Percentiles rank a stretch among this genome's conserved stretches.
These are phyloP conservation scores for Spinellus fusiger DNA, from an alignment of 192 early-diverging fungal species.

Conservation along the genomic window DNA sequence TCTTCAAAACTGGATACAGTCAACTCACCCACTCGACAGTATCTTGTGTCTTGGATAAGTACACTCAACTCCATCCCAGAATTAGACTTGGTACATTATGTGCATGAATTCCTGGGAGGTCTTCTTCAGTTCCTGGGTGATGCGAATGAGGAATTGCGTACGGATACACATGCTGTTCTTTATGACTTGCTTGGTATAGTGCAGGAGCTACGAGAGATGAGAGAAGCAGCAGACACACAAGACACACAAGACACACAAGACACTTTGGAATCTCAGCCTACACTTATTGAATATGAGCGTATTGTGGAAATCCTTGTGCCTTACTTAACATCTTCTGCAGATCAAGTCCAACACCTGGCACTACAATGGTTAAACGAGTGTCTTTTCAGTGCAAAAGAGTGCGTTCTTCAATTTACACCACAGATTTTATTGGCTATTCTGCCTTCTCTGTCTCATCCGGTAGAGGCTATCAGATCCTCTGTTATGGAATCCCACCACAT, in stretches of 20 bases:
- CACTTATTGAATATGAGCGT: constrained; percentile 75
- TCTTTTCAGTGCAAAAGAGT: constrained; percentile 69
- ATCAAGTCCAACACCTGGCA: constrained; percentile 90
- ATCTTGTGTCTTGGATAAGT: constrained; percentile 91
- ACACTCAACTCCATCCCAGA: constrained; percentile 93
- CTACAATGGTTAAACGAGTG: constrained; percentile 91
- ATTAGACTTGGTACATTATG: constrained; percentile 81
- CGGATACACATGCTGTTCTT: too few relatives aligned
- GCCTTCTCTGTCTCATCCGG: constrained; percentile 78
- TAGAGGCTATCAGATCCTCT: constrained; percentile 54
- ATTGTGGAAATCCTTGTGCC: constrained; percentile 82
- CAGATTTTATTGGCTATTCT: constrained; percentile 76
- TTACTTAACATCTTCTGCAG: constrained; percentile 66
- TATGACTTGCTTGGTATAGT: too few relatives aligned
- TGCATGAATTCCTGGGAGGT: constrained; percentile 94
- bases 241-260: neutral
- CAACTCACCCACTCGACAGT: constrained; percentile 85
- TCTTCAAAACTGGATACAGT: constrained; percentile 85
- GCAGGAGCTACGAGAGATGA: too few relatives aligned
- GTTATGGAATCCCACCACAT: constrained; percentile 76
- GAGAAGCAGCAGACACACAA: neutral
- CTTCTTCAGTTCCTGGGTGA: constrained; percentile 87
- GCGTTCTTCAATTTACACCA: constrained; percentile 81
- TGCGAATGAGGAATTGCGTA: constrained; percentile 84
- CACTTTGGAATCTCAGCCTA: constrained; percentile 48